Conservation (phyloP, 2,329 filamentous ascomycete genomes). For the Fusarium armeniacum region DNA sequence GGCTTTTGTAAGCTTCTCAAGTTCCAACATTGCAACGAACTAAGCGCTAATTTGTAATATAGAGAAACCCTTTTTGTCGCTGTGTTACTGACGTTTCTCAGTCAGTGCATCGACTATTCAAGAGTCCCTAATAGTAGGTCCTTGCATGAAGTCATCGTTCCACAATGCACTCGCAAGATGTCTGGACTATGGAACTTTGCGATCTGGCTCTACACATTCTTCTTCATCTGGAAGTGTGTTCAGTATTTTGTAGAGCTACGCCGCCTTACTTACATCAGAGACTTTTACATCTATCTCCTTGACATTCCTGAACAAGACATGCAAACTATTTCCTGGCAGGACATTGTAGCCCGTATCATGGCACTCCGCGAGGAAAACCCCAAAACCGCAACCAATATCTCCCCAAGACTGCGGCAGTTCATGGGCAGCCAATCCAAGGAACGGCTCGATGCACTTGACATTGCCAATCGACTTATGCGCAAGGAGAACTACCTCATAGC, state of each 20-base stretch:
- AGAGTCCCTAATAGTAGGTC: constrained; percentile 76
- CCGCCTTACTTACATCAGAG: constrained; percentile 80
- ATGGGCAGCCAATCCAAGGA: constrained; percentile 91
- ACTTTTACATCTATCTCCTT: constrained; percentile 87
- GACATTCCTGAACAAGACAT: constrained; percentile 87
- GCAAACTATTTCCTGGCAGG: constrained; percentile 95
- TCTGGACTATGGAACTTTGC: constrained; percentile 81
- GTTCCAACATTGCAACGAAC: constrained; percentile 1
- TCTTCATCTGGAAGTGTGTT: constrained; percentile 85
- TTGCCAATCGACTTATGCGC: constrained; percentile 96
- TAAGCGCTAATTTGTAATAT: constrained; percentile 13
- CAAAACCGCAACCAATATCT: constrained; percentile 75
- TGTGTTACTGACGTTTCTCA: constrained; percentile 84
- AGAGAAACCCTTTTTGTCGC: constrained; percentile 88
- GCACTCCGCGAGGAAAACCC: constrained; percentile 86
- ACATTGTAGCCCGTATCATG: constrained; percentile 88
- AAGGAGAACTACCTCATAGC: constrained; percentile 98
- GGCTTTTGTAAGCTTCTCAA: constrained; percentile 73
- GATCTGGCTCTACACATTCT: constrained; percentile 87
- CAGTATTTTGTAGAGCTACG: constrained; percentile 80
- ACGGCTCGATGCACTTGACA: constrained; percentile 94
- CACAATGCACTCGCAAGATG: constrained; percentile 82
- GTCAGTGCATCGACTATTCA: constrained; percentile 86
- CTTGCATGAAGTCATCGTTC: constrained; percentile 70
- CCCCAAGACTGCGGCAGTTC: constrained; percentile 65